Base-by-base conservation (phyloP, 2,329 filamentous ascomycete species). In the Alternaria brassicicola region DNA sequence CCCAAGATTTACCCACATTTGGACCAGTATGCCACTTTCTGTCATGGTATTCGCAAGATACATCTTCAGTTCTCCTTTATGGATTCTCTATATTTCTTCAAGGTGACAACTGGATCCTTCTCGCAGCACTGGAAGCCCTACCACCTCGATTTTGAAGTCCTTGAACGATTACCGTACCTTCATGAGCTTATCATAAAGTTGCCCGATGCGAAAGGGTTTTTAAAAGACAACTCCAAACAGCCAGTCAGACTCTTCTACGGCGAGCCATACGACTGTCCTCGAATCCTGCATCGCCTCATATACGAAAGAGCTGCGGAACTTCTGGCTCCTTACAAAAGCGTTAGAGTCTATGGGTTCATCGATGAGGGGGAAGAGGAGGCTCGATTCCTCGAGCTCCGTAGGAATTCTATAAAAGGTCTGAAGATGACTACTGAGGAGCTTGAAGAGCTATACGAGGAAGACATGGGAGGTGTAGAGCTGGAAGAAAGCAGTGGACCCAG, bases 11-110 rank as follows among this genome's bases (percentile, higher is more conserved):
- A 73, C 30, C 67, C 70, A 0, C 42, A 72, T 0, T 56, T 76
- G 6, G 17, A 52, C 1, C 67, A 52, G 7, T 75, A 63, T 33
- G 69, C 72, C 0, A 72, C 69, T 0, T 56, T 73, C 13, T 28
- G 46, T 3, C 71, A 75, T 12, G 69, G 66, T 0, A 67, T 76
- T 15, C 70, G 64, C 3, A 69, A 70, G 8, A 38, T 75, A 1
- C 38, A 45, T 33, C 15, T 76, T 0, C 17, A 49, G 1, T 62
- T 76, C 55, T 52, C 60, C 17, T 74, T 69, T 28, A 17, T 63
- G 2, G 36, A 53, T 0, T 59, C 28, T 17, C 55, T 75, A 13
- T 65, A 67, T 31, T 76, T 76, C 61, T 74, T 75, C 61, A 63
- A 68, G 15, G 67, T 75, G 6, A 57, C 54, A 1, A 36, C 19